phyloP scores from a whole-genome alignment of 2,329 filamentous ascomycete species.

The Herpotrichia juniperi region DNA sequence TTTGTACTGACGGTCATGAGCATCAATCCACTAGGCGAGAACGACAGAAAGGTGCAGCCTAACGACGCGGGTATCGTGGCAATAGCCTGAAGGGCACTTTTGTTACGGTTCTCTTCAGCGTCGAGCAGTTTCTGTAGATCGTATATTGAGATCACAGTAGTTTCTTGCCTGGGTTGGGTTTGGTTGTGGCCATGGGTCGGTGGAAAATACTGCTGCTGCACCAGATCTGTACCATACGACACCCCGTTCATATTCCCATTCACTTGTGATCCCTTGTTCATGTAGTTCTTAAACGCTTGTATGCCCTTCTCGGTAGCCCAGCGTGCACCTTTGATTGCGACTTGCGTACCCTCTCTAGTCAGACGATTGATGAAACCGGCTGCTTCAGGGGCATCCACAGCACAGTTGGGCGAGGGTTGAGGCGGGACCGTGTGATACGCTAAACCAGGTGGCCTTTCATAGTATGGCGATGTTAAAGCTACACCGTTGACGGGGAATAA shows the following conservation, averaged over 20 bases:
- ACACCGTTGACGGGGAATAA: slow-evolving; percentile 72
- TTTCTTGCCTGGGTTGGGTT: slow-evolving; percentile 61
- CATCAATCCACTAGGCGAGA: slow-evolving; percentile 74
- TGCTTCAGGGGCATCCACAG: slow-evolving; percentile 73
- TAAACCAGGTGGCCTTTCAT: slow-evolving; percentile 61
- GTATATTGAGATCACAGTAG: slow-evolving; percentile 75
- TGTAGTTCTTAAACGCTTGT: slow-evolving; percentile 81
- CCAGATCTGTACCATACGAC: slow-evolving; percentile 43
- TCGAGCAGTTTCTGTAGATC: slow-evolving; percentile 68
- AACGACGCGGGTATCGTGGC: slow-evolving; percentile 74
- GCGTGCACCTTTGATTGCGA: slow-evolving; percentile 74
- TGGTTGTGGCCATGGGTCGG: slow-evolving; percentile 74
- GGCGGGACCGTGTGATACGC: slow-evolving; percentile 71
- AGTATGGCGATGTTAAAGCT: slow-evolving; percentile 59
- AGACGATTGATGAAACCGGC: slow-evolving; percentile 78
- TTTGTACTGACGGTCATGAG: slow-evolving; percentile 82
- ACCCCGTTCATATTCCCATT: slow-evolving; percentile 22
- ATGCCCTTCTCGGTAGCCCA: slow-evolving; percentile 80
- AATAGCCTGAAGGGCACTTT: slow-evolving; percentile 63
- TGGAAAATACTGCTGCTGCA: slow-evolving; percentile 66
- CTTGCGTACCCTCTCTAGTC: slow-evolving; percentile 79
- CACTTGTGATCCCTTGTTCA: slow-evolving; percentile 58
- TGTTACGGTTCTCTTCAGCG: slow-evolving; percentile 54
- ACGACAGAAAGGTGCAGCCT: slow-evolving; percentile 81
- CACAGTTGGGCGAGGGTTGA: slow-evolving; percentile 69